These are phyloP conservation scores for Herpetospermum pedunculosum DNA, from an alignment of 306 rosid genomes.

Conservation along the genomic window DNA sequence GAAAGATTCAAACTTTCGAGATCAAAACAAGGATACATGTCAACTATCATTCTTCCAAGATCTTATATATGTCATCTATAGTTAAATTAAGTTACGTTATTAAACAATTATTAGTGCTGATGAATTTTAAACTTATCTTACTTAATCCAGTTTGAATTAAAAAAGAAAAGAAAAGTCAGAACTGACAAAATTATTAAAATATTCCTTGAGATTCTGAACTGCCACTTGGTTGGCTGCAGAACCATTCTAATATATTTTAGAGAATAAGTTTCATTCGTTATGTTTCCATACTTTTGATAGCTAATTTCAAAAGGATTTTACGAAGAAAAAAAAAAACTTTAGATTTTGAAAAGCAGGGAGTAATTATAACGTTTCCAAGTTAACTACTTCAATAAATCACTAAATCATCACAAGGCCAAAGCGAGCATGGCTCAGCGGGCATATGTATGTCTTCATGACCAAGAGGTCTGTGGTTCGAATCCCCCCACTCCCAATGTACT, in stretches of 20 bases:
- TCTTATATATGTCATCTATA: too few species aligned
- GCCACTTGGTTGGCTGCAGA: background rate
- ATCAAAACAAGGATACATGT: too few species aligned
- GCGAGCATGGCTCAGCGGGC: too few species aligned
- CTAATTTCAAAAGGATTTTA: background rate
- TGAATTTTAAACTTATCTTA: background rate
- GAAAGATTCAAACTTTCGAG: too few species aligned
- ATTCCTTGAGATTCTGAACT: background rate
- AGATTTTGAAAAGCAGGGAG: background rate
- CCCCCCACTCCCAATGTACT: too few species aligned
- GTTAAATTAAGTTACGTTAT: too few species aligned
- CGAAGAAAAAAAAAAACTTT: background rate
- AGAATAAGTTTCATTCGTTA: background rate
- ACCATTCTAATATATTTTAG: background rate
- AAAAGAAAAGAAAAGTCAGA: background rate
- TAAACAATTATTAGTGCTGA: background rate
- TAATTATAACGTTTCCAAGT: background rate
- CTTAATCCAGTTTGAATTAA: background rate
- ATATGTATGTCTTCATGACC: too few species aligned
- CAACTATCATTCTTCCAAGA: too few species aligned
- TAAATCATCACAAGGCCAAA: too few species aligned
- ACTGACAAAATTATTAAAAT: too few species aligned
- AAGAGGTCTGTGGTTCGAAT: too few species aligned
- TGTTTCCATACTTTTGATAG: background rate
- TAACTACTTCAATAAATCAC: background rate